Evolutionary conservation across 2,329 filamentous ascomycete genomes (phyloP), one percentile per base, ranked within the genome.

Genomic region (Penicillium verrucosum): DNA sequence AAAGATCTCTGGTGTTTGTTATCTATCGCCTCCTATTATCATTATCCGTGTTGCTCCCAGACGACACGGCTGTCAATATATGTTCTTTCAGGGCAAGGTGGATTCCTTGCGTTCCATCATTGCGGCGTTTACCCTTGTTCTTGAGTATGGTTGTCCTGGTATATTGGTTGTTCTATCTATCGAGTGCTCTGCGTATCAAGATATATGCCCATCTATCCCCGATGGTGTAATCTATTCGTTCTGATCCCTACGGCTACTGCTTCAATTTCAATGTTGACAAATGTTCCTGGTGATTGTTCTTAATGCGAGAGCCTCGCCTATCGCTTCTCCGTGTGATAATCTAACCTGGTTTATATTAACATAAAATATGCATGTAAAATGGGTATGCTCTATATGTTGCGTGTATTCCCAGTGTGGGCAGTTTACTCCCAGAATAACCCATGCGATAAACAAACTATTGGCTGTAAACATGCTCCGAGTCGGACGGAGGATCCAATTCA

Each of bases 401-500:
- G 6, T 10, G 30, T 32, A 32, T 40, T 16, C 38, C 12, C 16
- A 43, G 21, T 2, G 6, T n/a, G 16, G 16, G 11, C 38, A 36
- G 12, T 34, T 6, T 5, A 5, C 9, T 12, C 42, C 30, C 18
- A 30, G 38, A 38, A 45, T 42, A 41, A 51, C 45, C 44, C n/a
- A 54, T 18, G 9, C 25, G n/a, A 36, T 25, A 8, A 23, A 34
- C 18, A 36, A 5, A 21, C 51, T 63, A 66, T 58, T 66, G 64
- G 30, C 64, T 66, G 41, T 59, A 66, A 3, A 66, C 53, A 50
- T 63, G 61, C 51, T 66, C 64, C 32, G 51, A 56, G 40, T 65
- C 66, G 18, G 63, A 66, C 9, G 71, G 65, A 40, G 79, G 78
- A 68, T 90, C 88, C 61, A 87, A 80, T 69, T 90, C 87, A 59